Evolutionary conservation across 1,284 basidiomycete genomes (phyloP).

Genomic region (Pulchroboletus neoregius): DNA sequence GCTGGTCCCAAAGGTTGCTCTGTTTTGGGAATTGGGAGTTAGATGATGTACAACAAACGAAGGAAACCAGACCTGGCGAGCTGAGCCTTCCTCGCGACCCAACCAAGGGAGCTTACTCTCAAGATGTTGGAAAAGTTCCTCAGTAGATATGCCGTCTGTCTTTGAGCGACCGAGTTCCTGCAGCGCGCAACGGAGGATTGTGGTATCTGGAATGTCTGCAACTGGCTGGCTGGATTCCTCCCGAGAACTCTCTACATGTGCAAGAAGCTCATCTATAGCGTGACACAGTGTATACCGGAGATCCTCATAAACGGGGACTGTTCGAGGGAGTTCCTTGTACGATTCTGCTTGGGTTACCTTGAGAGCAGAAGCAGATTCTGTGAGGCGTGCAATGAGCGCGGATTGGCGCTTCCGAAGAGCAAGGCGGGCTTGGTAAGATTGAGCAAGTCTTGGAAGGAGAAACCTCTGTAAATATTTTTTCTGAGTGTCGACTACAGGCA

Average conservation of each 20-base stretch:
- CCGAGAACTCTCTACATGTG: slow-evolving; percentile 24
- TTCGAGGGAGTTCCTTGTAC: slow-evolving; percentile 53
- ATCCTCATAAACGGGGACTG: slow-evolving; percentile 47
- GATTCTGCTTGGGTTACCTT: slow-evolving; percentile 52
- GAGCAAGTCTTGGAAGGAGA: slow-evolving; percentile 60
- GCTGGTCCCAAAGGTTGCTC: slow-evolving; percentile 58
- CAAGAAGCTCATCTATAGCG: slow-evolving; percentile 46
- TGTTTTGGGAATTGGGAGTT: slow-evolving; percentile 26
- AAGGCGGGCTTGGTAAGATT: slow-evolving; percentile 55
- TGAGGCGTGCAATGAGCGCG: slow-evolving; percentile 49
- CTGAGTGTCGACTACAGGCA: slow-evolving; percentile 8
- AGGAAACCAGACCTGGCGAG: slow-evolving; percentile 45
- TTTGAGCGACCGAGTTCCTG: slow-evolving; percentile 44
- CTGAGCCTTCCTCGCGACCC: slow-evolving; percentile 38
- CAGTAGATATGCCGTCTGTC: slow-evolving; percentile 44
- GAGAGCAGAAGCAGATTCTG: slow-evolving; percentile 47
- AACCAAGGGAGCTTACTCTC: slow-evolving; percentile 58
- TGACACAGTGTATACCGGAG: slow-evolving; percentile 42
- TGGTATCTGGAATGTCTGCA: slow-evolving; percentile 44
- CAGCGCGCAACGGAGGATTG: slow-evolving; percentile 60
- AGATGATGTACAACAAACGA: slow-evolving; percentile 4
- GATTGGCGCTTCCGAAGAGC: slow-evolving; percentile 58
- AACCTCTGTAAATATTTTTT: slow-evolving; percentile 45
- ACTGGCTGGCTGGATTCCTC: slow-evolving; percentile 31
- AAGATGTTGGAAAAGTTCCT: slow-evolving; percentile 55